phyloP scores from a whole-genome alignment of 1,284 basidiomycete species.

The Rhodotorula sp. region DNA sequence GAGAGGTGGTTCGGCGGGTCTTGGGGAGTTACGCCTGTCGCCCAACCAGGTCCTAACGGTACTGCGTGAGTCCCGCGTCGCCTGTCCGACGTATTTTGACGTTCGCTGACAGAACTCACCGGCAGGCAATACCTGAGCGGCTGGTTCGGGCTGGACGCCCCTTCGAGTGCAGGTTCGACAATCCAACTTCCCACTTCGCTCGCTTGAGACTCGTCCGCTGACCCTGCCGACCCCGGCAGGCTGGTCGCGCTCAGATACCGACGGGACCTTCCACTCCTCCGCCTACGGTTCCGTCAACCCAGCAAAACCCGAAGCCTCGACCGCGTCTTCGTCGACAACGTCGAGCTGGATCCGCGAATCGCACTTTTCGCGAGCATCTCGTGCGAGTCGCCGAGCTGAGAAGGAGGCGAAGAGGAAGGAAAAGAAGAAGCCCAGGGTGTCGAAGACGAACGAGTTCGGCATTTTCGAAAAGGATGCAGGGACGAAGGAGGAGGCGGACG shows the following conservation, averaged over 20 bases:
- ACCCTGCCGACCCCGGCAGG: neutral
- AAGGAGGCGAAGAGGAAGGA: neutral
- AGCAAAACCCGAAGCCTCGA: neutral
- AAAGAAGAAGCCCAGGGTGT: conserved; percentile 14
- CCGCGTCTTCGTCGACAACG: neutral
- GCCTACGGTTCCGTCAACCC: neutral
- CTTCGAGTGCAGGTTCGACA: neutral
- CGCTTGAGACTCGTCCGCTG: neutral
- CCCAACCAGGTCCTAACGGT: conserved; percentile 17
- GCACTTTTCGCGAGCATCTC: conserved; percentile 29
- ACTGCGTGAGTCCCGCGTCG: conserved; percentile 17
- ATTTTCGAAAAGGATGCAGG: conserved; percentile 13
- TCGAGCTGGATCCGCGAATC: conserved; percentile 21
- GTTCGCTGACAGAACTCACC: neutral
- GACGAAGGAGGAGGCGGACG: neutral
- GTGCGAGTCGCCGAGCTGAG: conserved; percentile 1
- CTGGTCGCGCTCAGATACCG: conserved; percentile 1
- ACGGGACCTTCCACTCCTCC: neutral
- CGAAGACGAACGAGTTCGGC: conserved; percentile 19
- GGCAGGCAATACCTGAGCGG: conserved; percentile 26
- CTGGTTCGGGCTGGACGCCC: conserved; percentile 33
- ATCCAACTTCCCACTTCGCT: too few relatives aligned
- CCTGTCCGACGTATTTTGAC: too few relatives aligned
- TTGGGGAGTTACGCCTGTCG: conserved; percentile 23
- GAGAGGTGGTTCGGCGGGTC: conserved; percentile 13